Percentiles rank a stretch among this genome's conserved stretches.
Evolutionary conservation across 2,329 filamentous ascomycete species (phyloP).

Genomic region (Colletotrichum sp.): DNA sequence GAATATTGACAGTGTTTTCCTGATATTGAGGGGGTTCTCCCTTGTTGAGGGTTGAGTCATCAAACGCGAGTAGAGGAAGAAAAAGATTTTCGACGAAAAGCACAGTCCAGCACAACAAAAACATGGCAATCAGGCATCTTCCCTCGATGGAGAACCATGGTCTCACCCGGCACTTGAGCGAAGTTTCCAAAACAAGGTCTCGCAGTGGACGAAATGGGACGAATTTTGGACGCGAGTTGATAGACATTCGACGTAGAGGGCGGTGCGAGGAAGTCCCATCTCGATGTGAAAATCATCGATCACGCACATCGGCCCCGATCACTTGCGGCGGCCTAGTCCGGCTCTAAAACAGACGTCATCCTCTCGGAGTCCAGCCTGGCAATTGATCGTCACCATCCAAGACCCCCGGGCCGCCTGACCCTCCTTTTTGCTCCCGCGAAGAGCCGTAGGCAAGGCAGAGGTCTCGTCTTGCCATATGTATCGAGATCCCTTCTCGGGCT

Average conservation of each 20-base stretch:
- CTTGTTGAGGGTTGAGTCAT: neutral
- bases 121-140: slow-evolving; percentile 12
- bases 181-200: neutral
- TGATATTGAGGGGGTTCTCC: neutral
- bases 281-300: slow-evolving; percentile 16
- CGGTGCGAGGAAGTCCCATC: slow-evolving; percentile 8
- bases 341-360: slow-evolving; percentile 17
- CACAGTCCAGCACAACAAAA: neutral
- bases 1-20: neutral
- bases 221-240: neutral
- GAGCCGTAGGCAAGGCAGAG: neutral
- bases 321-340: slow-evolving; percentile 11
- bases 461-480: slow-evolving; percentile 1
- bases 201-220: neutral
- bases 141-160: slow-evolving; percentile 1
- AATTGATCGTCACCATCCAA: slow-evolving; percentile 12
- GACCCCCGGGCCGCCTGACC: slow-evolving; percentile 3
- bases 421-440: neutral
- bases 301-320: slow-evolving; percentile 16
- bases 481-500: slow-evolving; percentile 9
- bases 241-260: slow-evolving; percentile 6
- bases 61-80: neutral
- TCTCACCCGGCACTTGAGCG: slow-evolving; percentile 1
- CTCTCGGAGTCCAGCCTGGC: slow-evolving; percentile 7
- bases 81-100: neutral